Percentiles rank a stretch among this genome's conserved stretches.
Evolutionary conservation across 441 rosid species (phyloP).

Genomic region (Aleurites moluccanus): DNA sequence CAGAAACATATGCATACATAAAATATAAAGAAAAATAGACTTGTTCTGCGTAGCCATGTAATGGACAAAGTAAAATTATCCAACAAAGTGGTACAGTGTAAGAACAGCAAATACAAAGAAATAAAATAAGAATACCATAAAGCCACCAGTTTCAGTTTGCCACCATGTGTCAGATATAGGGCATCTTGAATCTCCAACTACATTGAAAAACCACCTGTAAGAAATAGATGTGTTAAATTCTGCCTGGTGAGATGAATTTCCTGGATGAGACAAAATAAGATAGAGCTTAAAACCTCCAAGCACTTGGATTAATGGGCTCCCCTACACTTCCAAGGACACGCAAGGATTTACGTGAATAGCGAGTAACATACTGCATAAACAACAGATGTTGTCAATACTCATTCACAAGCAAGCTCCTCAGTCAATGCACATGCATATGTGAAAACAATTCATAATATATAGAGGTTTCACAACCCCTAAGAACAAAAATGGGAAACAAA

Average conservation of each 20-base stretch:
- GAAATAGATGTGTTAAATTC: conserved; percentile 19
- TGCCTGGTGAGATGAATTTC: neutral
- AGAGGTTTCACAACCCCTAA: neutral
- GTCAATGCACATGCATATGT: neutral
- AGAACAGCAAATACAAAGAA: conserved; percentile 3
- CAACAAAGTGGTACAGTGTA: conserved; percentile 8
- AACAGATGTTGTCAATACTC: conserved; percentile 23
- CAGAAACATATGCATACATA: neutral
- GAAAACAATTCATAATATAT: neutral
- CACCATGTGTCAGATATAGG: conserved; percentile 99
- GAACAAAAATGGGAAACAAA: neutral
- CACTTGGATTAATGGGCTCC: conserved; percentile 98
- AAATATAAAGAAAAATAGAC: neutral
- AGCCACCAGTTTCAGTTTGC: conserved; percentile 99
- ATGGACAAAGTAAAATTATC: conserved; percentile 13
- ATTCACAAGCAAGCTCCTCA: neutral
- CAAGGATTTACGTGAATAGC: conserved; percentile 83
- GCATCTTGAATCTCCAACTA: conserved; percentile 86
- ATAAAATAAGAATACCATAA: conserved; percentile 57
- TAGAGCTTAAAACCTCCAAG: conserved; percentile 76
- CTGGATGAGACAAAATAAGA: conserved; percentile 22
- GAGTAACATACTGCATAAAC: conserved; percentile 67
- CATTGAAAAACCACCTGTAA: conserved; percentile 89
- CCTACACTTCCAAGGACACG: conserved; percentile 98
- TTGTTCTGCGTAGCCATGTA: conserved; percentile 18